These are phyloP conservation scores for Syzygium grande DNA, from an alignment of 345 rosid species.

Conservation along the genomic window DNA sequence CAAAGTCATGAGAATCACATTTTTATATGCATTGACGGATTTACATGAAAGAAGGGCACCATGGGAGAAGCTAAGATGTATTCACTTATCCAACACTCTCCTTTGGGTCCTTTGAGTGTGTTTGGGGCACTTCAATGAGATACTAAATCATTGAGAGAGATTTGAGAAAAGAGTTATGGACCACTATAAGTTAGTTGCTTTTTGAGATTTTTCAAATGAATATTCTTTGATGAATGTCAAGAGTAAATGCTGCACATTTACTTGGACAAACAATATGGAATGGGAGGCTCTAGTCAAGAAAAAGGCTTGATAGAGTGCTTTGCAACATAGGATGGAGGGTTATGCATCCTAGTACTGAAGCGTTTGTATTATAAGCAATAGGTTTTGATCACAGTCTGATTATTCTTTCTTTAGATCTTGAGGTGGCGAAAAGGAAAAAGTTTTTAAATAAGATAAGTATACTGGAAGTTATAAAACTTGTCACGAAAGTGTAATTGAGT, in stretches of 20 bases:
- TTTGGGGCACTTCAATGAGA: too few species aligned
- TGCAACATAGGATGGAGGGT: background rate
- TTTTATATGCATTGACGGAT: too few species aligned
- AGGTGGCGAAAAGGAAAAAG: background rate
- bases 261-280: fast-evolving
- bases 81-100: too few species aligned
- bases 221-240: background rate
- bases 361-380: background rate
- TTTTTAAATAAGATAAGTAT: too few species aligned
- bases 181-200: background rate
- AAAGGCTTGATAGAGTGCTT: too few species aligned
- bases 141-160: too few species aligned
- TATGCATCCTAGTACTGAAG: fast-evolving
- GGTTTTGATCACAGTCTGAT: background rate
- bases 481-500: too few species aligned
- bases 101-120: too few species aligned
- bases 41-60: too few species aligned
- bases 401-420: background rate
- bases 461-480: too few species aligned
- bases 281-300: background rate
- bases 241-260: background rate
- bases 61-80: too few species aligned
- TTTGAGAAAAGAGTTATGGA: fast-evolving
- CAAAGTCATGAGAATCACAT: too few species aligned
- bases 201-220: background rate